phyloP scores from a whole-genome alignment of 2,329 filamentous ascomycete species.

The Monilinia aucupariae region DNA sequence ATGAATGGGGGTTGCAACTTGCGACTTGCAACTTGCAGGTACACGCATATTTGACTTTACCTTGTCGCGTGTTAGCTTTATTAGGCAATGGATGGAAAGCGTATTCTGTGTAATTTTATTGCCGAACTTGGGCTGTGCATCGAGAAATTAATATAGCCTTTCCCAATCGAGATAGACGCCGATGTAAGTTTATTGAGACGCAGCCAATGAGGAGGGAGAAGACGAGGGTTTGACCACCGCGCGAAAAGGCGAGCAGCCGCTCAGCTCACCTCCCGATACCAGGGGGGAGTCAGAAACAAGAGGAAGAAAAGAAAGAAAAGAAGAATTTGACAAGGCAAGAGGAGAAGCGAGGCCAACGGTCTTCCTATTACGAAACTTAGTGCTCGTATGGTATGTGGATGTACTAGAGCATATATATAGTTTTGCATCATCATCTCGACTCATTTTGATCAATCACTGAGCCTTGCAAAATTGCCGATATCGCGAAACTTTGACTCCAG shows the following conservation, averaged over 20 bases:
- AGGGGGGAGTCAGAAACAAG: too few relatives aligned
- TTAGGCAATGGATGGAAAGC: background rate
- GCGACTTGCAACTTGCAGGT: too few relatives aligned
- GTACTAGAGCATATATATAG: background rate
- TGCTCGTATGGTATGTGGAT: too few relatives aligned
- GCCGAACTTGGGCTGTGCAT: slow-evolving; percentile 19
- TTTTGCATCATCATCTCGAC: background rate
- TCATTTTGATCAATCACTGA: background rate
- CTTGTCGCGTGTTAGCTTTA: background rate
- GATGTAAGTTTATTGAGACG: slow-evolving; percentile 26
- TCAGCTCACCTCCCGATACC: slow-evolving; percentile 22
- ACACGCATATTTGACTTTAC: background rate
- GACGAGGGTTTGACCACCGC: slow-evolving; percentile 27
- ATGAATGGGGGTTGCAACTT: too few relatives aligned
- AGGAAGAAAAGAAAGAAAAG: too few relatives aligned
- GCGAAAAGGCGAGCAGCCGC: slow-evolving; percentile 28
- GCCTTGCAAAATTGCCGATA: background rate
- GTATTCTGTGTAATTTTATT: background rate
- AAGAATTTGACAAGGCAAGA: background rate
- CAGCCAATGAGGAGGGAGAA: slow-evolving; percentile 27
- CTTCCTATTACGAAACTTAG: too few relatives aligned
- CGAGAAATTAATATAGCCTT: slow-evolving; percentile 26
- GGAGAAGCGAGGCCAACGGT: too few relatives aligned
- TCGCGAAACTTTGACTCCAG: background rate
- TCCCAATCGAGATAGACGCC: slow-evolving; percentile 35